These are phyloP conservation scores for Blastobotrys terrestris DNA, from an alignment of 805 yeast species.

Conservation along the genomic window DNA sequence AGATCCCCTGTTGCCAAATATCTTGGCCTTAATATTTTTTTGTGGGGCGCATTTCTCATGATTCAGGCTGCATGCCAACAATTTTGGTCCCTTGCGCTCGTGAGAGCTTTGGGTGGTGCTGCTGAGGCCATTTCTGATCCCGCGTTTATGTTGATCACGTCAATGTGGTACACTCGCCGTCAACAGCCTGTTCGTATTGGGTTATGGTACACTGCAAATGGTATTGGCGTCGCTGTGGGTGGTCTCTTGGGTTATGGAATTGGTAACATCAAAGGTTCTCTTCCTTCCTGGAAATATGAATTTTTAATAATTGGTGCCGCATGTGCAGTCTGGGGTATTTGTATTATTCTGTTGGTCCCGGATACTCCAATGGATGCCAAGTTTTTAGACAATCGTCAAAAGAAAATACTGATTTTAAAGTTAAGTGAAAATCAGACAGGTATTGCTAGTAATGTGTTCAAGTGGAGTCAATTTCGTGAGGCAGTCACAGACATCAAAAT, in stretches of 20 bases:
- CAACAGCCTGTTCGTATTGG: slow-evolving; percentile 49
- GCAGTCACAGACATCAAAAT: slow-evolving; percentile 44
- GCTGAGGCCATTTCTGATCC: slow-evolving; percentile 30
- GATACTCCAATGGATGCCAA: slow-evolving; percentile 42
- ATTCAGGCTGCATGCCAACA: slow-evolving; percentile 14
- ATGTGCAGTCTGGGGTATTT: slow-evolving; percentile 46
- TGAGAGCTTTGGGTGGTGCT: slow-evolving; percentile 15
- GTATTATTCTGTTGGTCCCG: slow-evolving; percentile 47
- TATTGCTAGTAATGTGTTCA: slow-evolving; percentile 49
- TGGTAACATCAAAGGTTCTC: slow-evolving; percentile 17
- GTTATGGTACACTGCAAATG: slow-evolving; percentile 29
- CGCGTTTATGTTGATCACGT: slow-evolving; percentile 49
- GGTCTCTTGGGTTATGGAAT: slow-evolving; percentile 20
- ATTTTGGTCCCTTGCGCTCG: slow-evolving; percentile 12
- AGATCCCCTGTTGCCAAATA: slow-evolving; percentile 19
- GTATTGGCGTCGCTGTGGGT: slow-evolving; percentile 29
- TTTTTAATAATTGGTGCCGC: slow-evolving; percentile 56
- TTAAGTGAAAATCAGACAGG: slow-evolving; percentile 53
- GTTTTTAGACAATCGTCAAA: slow-evolving; percentile 35
- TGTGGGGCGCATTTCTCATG: slow-evolving; percentile 19
- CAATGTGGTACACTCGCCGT: slow-evolving; percentile 50
- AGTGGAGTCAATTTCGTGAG: slow-evolving; percentile 48
- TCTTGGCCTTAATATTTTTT: slow-evolving; percentile 14
- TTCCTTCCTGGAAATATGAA: slow-evolving; percentile 54
- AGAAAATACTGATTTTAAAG: slow-evolving; percentile 43